These are phyloP conservation scores for Mrakia frigida DNA, from an alignment of 768 basidiomycete species.

Conservation along the genomic window DNA sequence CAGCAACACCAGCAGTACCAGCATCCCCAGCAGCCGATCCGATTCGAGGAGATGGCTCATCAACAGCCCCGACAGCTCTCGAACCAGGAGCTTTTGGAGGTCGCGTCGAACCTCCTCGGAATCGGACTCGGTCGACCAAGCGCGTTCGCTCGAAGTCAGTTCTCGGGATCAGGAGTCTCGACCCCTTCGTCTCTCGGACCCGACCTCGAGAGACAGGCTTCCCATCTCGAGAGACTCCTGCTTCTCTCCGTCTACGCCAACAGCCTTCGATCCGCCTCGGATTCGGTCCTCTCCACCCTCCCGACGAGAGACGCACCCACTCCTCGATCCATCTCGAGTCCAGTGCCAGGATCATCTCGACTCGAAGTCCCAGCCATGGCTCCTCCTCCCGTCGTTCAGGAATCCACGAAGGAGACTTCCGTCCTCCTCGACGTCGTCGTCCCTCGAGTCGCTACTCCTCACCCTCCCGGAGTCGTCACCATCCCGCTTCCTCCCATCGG, in stretches of 20 bases:
- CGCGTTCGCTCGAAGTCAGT: not conserved
- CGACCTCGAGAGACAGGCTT: not conserved
- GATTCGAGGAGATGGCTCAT: not conserved
- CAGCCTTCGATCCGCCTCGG: not conserved
- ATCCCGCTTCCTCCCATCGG: not conserved
- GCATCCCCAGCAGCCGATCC: not conserved
- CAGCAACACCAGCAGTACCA: not conserved
- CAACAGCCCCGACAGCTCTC: not conserved
- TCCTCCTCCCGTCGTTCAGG: not conserved
- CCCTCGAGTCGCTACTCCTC: not conserved
- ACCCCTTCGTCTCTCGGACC: not conserved
- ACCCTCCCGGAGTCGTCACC: not conserved
- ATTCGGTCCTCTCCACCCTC: not conserved
- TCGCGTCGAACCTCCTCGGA: conserved; percentile 2
- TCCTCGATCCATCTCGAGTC: not conserved
- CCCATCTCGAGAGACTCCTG: conserved; percentile 10
- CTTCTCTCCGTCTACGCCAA: not conserved
- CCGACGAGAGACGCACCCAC: not conserved
- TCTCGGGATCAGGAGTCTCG: not conserved
- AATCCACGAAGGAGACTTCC: not conserved
- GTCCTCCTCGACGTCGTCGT: not conserved
- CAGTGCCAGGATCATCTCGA: not conserved
- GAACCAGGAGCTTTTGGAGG: conserved; percentile 1
- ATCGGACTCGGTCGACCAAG: conserved; percentile 10
- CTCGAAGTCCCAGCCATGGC: not conserved